A percentile compares a stretch with the other conserved stretches of the same genome.
Evolutionary conservation across 108 stramenopile genomes (phyloP).

Genomic region (Nannochloropsis salina): DNA sequence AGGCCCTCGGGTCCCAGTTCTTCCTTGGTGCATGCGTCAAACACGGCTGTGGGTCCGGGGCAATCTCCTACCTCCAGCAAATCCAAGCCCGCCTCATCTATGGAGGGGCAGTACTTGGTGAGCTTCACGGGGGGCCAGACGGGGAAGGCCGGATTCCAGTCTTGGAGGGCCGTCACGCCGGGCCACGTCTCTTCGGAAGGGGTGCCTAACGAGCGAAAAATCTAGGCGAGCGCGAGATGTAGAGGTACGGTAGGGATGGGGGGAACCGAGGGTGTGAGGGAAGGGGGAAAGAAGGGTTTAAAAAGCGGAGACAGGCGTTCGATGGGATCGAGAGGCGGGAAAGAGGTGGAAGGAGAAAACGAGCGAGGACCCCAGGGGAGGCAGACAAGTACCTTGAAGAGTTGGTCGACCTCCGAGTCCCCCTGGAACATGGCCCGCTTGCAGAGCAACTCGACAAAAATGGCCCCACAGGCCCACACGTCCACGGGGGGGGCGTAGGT

Average conservation of each 20-base stretch:
- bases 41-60: too few species aligned
- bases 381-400: constrained; percentile 63
- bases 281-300: background rate
- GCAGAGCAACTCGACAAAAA: constrained; percentile 95
- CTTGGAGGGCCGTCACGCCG: constrained; percentile 69
- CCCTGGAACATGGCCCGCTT: constrained; percentile 94
- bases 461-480: constrained; percentile 88
- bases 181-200: constrained; percentile 85
- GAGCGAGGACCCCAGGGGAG: background rate
- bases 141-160: constrained; percentile 55
- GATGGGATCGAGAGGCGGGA: background rate
- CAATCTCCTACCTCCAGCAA: constrained; percentile 41
- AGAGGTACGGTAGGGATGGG: too few species aligned
- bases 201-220: constrained; percentile 88
- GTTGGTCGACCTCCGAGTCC: constrained; percentile 95
- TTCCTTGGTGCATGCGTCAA: too few species aligned
- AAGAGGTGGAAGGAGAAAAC: background rate
- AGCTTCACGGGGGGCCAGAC: constrained; percentile 51
- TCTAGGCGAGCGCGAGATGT: constrained; percentile 18
- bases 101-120: constrained; percentile 29
- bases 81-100: constrained; percentile 49
- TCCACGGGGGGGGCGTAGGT: constrained; percentile 91
- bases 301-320: background rate
- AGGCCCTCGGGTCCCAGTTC: too few species aligned
- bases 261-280: background rate